Conservation (phyloP, 805 yeast species). For the Ogataea nonfermentans region DNA sequence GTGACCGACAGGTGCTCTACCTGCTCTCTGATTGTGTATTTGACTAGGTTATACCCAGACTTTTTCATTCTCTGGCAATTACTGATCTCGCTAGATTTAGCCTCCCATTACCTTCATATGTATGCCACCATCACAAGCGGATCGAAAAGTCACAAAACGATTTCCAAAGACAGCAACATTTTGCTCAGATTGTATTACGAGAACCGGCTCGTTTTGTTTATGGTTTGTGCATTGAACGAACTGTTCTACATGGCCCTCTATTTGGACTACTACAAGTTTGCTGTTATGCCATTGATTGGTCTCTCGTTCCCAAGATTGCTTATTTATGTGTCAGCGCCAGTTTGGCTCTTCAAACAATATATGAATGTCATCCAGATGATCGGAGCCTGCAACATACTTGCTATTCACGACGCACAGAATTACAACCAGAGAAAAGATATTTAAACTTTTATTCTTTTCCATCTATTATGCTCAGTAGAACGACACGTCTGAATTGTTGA, state of each 20-base stretch:
- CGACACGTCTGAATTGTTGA: slow-evolving; percentile 17
- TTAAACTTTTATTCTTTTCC: slow-evolving; percentile 5
- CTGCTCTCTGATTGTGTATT: slow-evolving; percentile 82
- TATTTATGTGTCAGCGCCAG: slow-evolving; percentile 66
- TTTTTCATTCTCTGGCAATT: slow-evolving; percentile 74
- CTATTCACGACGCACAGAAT: slow-evolving; percentile 68
- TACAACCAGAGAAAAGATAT: slow-evolving; percentile 32
- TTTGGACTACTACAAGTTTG: slow-evolving; percentile 60
- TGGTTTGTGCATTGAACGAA: slow-evolving; percentile 92
- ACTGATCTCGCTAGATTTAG: slow-evolving; percentile 78
- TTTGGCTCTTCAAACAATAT: slow-evolving; percentile 87
- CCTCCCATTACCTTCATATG: slow-evolving; percentile 98
- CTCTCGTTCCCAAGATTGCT: slow-evolving; percentile 32
- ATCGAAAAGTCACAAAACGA: slow-evolving; percentile 76
- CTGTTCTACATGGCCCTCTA: slow-evolving; percentile 88
- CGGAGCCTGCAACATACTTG: slow-evolving; percentile 80
- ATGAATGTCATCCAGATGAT: slow-evolving; percentile 86
- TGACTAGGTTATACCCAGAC: slow-evolving; percentile 75
- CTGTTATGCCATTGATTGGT: slow-evolving; percentile 39
- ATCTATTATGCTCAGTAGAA: slow-evolving; percentile 14
- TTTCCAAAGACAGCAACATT: slow-evolving; percentile 66
- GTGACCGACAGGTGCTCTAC: slow-evolving; percentile 98
- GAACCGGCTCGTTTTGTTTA: slow-evolving; percentile 76
- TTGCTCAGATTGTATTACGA: slow-evolving; percentile 84
- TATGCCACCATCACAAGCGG: slow-evolving; percentile 86